Percentiles rank a stretch among this genome's conserved stretches.
Conservation (phyloP, 73 alveolate genomes). For the Tetrahymena elliotti region DNA sequence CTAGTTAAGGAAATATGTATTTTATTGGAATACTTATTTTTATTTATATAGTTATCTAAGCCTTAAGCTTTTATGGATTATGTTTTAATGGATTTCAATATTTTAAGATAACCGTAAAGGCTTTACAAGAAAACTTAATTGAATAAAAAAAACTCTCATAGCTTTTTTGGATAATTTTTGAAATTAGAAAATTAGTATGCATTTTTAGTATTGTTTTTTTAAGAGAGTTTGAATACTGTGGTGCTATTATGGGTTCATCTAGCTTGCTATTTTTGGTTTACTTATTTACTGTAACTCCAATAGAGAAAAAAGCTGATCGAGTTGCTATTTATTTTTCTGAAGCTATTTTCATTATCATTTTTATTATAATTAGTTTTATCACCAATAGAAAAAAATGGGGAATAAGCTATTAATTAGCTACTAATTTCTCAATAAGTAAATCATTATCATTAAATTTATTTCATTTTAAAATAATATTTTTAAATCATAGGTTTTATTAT, state of each 20-base stretch:
- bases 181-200: neutral
- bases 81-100: neutral
- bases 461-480: too few species aligned
- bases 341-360: neutral
- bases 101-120: neutral
- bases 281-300: neutral
- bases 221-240: neutral
- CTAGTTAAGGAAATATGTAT: neutral
- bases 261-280: neutral
- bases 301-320: neutral
- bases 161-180: neutral
- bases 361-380: too few species aligned
- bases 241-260: neutral
- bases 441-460: too few species aligned
- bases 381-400: neutral
- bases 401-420: neutral
- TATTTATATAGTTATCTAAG: too few species aligned
- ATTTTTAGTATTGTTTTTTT: neutral
- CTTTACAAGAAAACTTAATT: neutral
- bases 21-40: neutral
- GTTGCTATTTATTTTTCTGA: neutral
- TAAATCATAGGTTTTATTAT: neutral
- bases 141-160: neutral
- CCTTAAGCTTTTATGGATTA: neutral
- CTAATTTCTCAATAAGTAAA: neutral